Evolutionary conservation across 805 yeast genomes (phyloP).

Genomic region (Monosporozyma servazzii): DNA sequence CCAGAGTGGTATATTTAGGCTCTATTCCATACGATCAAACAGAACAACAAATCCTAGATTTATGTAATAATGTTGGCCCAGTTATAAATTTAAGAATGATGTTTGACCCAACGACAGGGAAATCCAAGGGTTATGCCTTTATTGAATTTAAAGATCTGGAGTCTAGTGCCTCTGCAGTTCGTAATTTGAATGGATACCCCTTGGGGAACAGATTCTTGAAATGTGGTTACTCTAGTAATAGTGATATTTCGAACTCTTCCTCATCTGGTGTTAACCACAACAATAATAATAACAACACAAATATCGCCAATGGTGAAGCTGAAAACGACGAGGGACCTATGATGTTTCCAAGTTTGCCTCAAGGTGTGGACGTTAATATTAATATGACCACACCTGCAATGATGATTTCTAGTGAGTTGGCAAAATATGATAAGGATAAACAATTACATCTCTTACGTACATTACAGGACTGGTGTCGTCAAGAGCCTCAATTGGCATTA

Average conservation of each 20-base stretch:
- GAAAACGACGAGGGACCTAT: conserved; percentile 5
- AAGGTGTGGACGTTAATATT: conserved; percentile 38
- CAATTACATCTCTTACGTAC: conserved; percentile 21
- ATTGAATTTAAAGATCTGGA: conserved; percentile 75
- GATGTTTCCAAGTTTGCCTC: conserved; percentile 43
- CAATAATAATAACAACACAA: not conserved
- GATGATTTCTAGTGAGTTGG: conserved; percentile 29
- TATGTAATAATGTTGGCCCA: conserved; percentile 84
- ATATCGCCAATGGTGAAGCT: conserved; percentile 1
- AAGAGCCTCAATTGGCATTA: conserved; percentile 49
- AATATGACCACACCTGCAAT: conserved; percentile 33
- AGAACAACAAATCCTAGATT: conserved; percentile 83
- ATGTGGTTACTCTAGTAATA: conserved; percentile 65
- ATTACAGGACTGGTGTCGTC: conserved; percentile 46
- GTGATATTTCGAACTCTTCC: conserved; percentile 19
- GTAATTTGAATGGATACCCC: conserved; percentile 72
- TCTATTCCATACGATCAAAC: conserved; percentile 89
- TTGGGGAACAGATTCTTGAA: conserved; percentile 63
- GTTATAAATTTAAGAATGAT: conserved; percentile 64
- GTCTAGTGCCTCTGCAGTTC: conserved; percentile 83
- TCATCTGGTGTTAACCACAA: not conserved
- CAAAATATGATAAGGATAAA: conserved; percentile 17
- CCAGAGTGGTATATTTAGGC: conserved; percentile 60
- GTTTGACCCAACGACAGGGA: conserved; percentile 83
- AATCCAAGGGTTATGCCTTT: conserved; percentile 84